Base-by-base conservation (phyloP, 1,284 basidiomycete genomes). In the Anthracocystis walkeri region DNA sequence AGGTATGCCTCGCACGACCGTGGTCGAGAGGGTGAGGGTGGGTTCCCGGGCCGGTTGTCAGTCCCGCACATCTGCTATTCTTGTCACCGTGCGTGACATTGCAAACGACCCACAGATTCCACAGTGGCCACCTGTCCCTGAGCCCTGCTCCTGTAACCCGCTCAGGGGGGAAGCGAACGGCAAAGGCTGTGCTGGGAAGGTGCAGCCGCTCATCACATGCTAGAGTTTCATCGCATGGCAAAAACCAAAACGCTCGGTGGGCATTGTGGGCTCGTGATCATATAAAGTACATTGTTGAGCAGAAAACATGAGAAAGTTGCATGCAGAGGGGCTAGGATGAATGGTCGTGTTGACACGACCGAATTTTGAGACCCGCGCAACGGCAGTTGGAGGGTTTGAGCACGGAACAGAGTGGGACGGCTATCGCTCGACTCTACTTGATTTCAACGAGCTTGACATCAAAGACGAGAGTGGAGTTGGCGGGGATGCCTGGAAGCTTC, bases 391-490 rank as follows among this genome's bases (percentile, higher is more conserved):
- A 16, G 35, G 35, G 12, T 16, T 14, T 38, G 14, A 12, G 11
- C 14, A 38, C 35, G 35, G 16, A 38, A 38, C 12, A 14, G 6
- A 2, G 33, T 12, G 14, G 12, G 35, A 38, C 7, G 12, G 35
- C 35, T 38, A 14, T 38, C 11, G 35, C 35, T 38, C 35, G 35
- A 38, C 8, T 38, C 14, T 86, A 88, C 80, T 87, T 87, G 79
- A 87, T 83, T 55, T 86, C 85, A 62, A 88, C 86, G 38, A 88
- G 85, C 86, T 89, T 89, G 85, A 88, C 87, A 58, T 89, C 88
- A 78, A 89, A 89, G 71, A 86, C 83, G 62, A 89, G 85, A 38
- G 87, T 88, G 20, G 87, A 87, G 85, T 87, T 87, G 63, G 86
- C 84, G 38, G 88, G 88, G 67, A 89, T 88, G 33, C 87, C 87